These are phyloP conservation scores for Persicaria maculosa DNA, from an alignment of 148 eudicot species.

Conservation along the genomic window DNA sequence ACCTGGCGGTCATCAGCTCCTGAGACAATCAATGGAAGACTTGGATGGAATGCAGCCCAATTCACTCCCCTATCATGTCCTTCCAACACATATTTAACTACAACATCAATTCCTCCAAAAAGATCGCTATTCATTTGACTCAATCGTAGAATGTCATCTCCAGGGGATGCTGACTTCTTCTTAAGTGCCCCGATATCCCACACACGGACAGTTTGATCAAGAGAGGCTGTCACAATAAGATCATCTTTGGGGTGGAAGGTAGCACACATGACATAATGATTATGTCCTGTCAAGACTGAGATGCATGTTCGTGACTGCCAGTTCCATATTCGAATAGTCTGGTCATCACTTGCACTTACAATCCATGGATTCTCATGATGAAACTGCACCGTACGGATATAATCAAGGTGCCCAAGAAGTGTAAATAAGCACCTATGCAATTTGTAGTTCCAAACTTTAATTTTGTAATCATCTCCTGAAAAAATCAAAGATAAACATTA, in stretches of 20 bases:
- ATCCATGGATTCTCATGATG: conserved; percentile 64
- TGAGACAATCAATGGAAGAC: conserved; percentile 17
- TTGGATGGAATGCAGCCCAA: conserved; percentile 18
- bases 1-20: conserved; percentile 16
- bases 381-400: conserved; percentile 48
- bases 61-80: conserved; percentile 16
- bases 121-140: conserved; percentile 11
- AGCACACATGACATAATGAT: conserved; percentile 10
- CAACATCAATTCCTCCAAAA: conserved; percentile 2
- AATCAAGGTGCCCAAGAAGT: conserved; percentile 15
- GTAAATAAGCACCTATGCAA: conserved; percentile 13
- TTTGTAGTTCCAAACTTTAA: conserved; percentile 16
- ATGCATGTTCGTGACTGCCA: conserved; percentile 17
- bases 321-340: conserved; percentile 28
- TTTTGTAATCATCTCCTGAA: conserved; percentile 35
- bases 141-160: conserved; percentile 10
- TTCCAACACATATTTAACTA: conserved; percentile 14
- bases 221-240: conserved; percentile 13
- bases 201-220: conserved; percentile 15
- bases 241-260: conserved; percentile 17
- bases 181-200: conserved; percentile 14
- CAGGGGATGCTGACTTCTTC: background rate
- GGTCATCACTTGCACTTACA: conserved; percentile 67
- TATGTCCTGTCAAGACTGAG: conserved; percentile 14
- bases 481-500: background rate